Evolutionary conservation across 2,329 filamentous ascomycete genomes (phyloP), one percentile per base, ranked within the genome.

Genomic region (Dryadomyces quercivorus): DNA sequence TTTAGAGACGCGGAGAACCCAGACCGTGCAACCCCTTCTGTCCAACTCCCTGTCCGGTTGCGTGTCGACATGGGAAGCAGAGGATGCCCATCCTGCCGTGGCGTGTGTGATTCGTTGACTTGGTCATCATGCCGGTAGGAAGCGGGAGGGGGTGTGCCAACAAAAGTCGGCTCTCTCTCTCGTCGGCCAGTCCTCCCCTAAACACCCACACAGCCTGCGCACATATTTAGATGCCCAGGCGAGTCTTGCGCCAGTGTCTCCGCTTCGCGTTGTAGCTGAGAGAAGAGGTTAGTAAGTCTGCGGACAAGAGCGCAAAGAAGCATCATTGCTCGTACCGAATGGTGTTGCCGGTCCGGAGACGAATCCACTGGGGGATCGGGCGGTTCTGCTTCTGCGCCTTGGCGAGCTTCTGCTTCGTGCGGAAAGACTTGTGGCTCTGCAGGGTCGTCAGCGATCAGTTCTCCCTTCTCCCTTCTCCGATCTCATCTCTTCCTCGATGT

Each of bases 361-460:
- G 87, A 75, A 98, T 97, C 93, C 93, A 98, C 83, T 98, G 93
- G 65, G 93, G 93, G 74, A 98, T 96, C 68, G 93, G 93, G 75
- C 93, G 87, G 86, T 98, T 98, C 83, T 97, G 92, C 85, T 95
- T 97, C 84, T 97, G 92, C 74, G 93, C 93, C 84, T 92, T 96
- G 73, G 93, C 93, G 81, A 98, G 90, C 93, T 98, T 98, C 78
- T 94, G 87, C 91, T 98, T 98, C 78, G 91, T 96, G 75, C 91
- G 88, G 90, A 98, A 98, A 74, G 91, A 88, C 86, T 98, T 98
- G 82, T 98, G 90, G 86, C 86, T 92, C 92, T 97, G 74, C 72
- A 56, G 42, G 51, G 49, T 31, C 40, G 62, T 59, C 60, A 63
- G 60, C 42, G 63, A 55, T 26, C 15, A 15, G 43, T 13, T 36